phyloP scores from a whole-genome alignment of 768 basidiomycete genomes.

The Amyloporia xantha region DNA sequence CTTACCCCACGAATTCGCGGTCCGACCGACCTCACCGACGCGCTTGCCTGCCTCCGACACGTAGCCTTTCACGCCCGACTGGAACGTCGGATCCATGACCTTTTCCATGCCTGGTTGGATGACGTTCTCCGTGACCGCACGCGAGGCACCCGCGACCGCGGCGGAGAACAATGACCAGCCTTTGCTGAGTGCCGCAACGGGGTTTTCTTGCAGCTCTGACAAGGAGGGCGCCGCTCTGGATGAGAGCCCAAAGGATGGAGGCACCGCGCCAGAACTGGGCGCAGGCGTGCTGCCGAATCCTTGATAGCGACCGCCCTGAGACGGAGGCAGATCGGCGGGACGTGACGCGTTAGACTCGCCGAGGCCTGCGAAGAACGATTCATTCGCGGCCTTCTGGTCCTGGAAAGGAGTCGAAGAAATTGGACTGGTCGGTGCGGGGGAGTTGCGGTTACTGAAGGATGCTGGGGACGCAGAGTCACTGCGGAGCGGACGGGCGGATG shows the following conservation, averaged over 20 bases:
- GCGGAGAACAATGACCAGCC: constrained; percentile 95
- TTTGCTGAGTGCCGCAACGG: constrained; percentile 78
- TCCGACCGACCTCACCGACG: constrained; percentile 53
- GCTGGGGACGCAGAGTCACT: constrained; percentile 52
- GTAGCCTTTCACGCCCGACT: constrained; percentile 68
- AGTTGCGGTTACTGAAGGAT: constrained; percentile 35
- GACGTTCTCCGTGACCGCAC: constrained; percentile 76
- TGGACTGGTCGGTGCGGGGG: constrained; percentile 26
- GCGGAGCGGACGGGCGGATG: constrained; percentile 52
- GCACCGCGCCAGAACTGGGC: constrained; percentile 42
- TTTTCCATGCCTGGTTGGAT: constrained; percentile 86
- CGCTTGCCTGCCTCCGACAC: constrained; percentile 60
- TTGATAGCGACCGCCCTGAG: constrained; percentile 88
- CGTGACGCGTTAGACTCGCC: constrained; percentile 79
- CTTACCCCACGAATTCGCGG: constrained; percentile 76
- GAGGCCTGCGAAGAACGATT: constrained; percentile 77
- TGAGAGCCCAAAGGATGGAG: constrained; percentile 68
- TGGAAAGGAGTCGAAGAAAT: constrained; percentile 34
- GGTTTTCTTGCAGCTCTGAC: constrained; percentile 80
- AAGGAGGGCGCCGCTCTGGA: constrained; percentile 77
- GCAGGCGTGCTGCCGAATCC: constrained; percentile 89
- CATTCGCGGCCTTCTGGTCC: constrained; percentile 77
- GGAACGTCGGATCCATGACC: constrained; percentile 74
- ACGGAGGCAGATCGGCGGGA: constrained; percentile 77
- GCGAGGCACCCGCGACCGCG: constrained; percentile 73